These are phyloP conservation scores for Oropetium thomaeum DNA, from an alignment of 176 grass and related monocot species.

Conservation along the genomic window DNA sequence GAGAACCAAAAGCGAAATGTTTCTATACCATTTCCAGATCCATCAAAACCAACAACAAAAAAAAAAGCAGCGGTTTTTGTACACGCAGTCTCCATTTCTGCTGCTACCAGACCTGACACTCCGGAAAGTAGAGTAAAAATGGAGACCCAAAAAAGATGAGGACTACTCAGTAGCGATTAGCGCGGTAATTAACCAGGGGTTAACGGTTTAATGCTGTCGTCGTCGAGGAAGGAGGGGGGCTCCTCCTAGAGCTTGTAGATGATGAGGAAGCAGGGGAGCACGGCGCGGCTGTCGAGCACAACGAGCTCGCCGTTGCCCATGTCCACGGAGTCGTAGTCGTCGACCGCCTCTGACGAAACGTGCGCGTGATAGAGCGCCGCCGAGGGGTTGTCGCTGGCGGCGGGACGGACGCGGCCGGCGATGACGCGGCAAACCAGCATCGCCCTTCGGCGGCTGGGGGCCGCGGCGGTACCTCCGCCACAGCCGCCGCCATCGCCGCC, in stretches of 20 bases:
- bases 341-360: background rate
- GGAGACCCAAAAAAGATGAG: conserved; percentile 21
- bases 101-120: conserved; percentile 22
- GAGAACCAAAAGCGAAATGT: conserved; percentile 19
- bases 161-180: background rate
- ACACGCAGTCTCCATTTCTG: conserved; percentile 32
- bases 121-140: conserved; percentile 26
- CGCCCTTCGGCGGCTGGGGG: conserved; percentile 13
- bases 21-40: conserved; percentile 54
- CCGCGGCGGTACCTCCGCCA: too few species aligned
- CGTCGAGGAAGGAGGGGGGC: too few species aligned
- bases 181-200: conserved; percentile 20
- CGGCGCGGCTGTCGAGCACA: conserved; percentile 55
- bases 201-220: conserved; percentile 21
- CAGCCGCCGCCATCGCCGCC: background rate
- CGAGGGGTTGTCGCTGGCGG: background rate
- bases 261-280: conserved; percentile 74
- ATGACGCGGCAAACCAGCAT: conserved; percentile 82
- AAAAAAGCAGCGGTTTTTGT: conserved; percentile 35
- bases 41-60: conserved; percentile 10
- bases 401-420: conserved; percentile 46
- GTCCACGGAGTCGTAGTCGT: conserved; percentile 43
- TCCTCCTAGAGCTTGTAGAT: conserved; percentile 62
- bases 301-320: conserved; percentile 59
- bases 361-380: background rate